Evolutionary conservation across 2,329 filamentous ascomycete species (phyloP).

Genomic region (Helotiales sp.): DNA sequence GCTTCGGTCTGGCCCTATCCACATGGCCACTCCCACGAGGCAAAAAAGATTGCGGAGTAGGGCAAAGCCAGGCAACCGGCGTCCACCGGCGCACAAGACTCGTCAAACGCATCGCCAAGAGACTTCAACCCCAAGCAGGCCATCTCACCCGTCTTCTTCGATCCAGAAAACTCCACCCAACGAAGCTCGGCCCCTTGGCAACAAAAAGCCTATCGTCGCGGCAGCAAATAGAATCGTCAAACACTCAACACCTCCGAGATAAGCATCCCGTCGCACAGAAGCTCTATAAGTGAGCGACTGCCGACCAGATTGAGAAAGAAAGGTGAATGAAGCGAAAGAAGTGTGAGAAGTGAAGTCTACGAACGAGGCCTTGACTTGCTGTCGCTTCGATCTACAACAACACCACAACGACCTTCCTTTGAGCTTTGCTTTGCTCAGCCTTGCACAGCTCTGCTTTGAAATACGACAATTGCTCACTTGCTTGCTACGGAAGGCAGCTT

Average conservation of each 20-base stretch:
- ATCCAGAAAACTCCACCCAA: background rate
- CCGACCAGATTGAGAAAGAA: background rate
- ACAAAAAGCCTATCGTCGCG: constrained; percentile 4
- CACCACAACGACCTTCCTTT: background rate
- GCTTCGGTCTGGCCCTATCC: constrained; percentile 1
- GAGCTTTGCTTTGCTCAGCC: background rate
- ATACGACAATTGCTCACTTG: background rate
- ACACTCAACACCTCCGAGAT: background rate
- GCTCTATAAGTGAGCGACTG: constrained; percentile 11
- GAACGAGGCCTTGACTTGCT: background rate
- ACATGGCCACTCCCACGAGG: constrained; percentile 5
- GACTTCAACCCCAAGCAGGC: background rate
- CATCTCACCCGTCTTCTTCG: background rate
- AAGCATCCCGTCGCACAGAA: constrained; percentile 9
- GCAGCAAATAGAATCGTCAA: constrained; percentile 12
- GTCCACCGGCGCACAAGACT: background rate
- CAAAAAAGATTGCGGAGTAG: background rate
- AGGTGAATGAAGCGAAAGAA: background rate
- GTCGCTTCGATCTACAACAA: background rate
- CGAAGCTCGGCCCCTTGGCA: constrained; percentile 9
- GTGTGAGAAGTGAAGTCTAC: background rate
- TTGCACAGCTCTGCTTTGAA: background rate
- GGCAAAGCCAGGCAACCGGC: constrained; percentile 3
- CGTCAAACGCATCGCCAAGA: constrained; percentile 2
- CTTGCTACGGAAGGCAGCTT: background rate